These are phyloP conservation scores for Myxozyma neotropica DNA, from an alignment of 805 yeast genomes.

Conservation along the genomic window DNA sequence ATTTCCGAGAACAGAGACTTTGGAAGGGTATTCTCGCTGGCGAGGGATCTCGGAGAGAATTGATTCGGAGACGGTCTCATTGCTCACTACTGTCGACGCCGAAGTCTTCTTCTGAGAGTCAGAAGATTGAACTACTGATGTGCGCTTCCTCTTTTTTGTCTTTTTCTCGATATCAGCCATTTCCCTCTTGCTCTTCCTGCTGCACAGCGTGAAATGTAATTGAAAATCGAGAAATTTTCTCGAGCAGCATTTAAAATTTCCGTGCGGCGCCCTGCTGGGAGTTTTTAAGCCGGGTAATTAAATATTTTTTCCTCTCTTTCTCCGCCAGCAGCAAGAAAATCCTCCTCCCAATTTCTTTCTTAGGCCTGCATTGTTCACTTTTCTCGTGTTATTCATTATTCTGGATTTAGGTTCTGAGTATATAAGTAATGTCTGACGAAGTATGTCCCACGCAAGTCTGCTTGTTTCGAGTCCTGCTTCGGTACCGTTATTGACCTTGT, in stretches of 20 bases:
- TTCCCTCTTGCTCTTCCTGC: too few species aligned
- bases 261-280: neutral
- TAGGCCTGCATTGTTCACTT: neutral
- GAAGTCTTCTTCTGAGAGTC: neutral
- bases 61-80: conserved; percentile 12
- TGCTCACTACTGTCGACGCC: neutral
- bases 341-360: neutral
- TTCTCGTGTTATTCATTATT: neutral
- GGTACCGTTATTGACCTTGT: neutral
- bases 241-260: too few species aligned
- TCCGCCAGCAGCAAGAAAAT: neutral
- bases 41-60: conserved; percentile 26
- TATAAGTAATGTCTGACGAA: conserved; percentile 31
- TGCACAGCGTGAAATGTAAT: too few species aligned
- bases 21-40: neutral
- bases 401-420: neutral
- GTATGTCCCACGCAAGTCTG: conserved; percentile 8
- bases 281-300: neutral
- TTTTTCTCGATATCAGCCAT: neutral
- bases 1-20: neutral
- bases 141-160: neutral
- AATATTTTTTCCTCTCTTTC: neutral
- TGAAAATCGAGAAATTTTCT: too few species aligned
- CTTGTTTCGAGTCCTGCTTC: too few species aligned
- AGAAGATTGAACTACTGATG: neutral